Conservation (phyloP, 2,329 filamentous ascomycete genomes). For the Colletotrichum sp. region DNA sequence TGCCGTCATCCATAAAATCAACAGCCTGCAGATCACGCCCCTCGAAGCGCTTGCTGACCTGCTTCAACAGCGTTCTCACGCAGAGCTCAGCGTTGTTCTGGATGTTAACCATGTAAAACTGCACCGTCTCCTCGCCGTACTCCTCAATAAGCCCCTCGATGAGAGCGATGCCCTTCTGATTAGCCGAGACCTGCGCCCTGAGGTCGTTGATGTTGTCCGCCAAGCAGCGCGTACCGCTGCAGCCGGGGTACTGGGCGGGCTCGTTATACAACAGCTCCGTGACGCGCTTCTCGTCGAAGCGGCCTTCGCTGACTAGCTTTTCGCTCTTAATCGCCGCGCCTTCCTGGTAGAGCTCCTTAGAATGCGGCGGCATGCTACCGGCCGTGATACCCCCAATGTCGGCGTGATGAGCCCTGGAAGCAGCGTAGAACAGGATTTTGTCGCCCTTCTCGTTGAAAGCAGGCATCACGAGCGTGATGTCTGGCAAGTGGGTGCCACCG, state of each 20-base stretch:
- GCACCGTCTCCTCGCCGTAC: slow-evolving; percentile 78
- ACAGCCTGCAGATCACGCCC: slow-evolving; percentile 73
- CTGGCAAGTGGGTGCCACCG: slow-evolving; percentile 82
- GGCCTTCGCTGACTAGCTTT: slow-evolving; percentile 76
- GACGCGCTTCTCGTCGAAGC: slow-evolving; percentile 80
- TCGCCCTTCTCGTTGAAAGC: slow-evolving; percentile 71
- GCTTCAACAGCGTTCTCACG: slow-evolving; percentile 75
- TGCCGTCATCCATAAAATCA: slow-evolving; percentile 87
- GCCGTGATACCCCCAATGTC: slow-evolving; percentile 84
- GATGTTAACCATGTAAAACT: slow-evolving; percentile 84
- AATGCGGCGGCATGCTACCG: slow-evolving; percentile 81
- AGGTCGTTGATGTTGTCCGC: slow-evolving; percentile 84
- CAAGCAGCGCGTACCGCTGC: slow-evolving; percentile 78
- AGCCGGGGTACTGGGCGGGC: slow-evolving; percentile 76
- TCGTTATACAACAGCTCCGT: slow-evolving; percentile 75
- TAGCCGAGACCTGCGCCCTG: slow-evolving; percentile 83
- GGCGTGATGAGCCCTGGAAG: slow-evolving; percentile 82
- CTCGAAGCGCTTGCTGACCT: slow-evolving; percentile 72
- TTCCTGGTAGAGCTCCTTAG: slow-evolving; percentile 67
- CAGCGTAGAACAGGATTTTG: slow-evolving; percentile 82
- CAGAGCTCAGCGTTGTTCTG: slow-evolving; percentile 80
- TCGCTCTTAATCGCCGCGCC: slow-evolving; percentile 68
- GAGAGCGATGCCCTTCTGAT: slow-evolving; percentile 84
- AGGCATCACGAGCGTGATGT: slow-evolving; percentile 82
- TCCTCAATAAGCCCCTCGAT: slow-evolving; percentile 78